Percentiles rank a stretch among this genome's conserved stretches.
phyloP scores from a whole-genome alignment of 2,329 filamentous ascomycete genomes.

The Escovopsis sp. region DNA sequence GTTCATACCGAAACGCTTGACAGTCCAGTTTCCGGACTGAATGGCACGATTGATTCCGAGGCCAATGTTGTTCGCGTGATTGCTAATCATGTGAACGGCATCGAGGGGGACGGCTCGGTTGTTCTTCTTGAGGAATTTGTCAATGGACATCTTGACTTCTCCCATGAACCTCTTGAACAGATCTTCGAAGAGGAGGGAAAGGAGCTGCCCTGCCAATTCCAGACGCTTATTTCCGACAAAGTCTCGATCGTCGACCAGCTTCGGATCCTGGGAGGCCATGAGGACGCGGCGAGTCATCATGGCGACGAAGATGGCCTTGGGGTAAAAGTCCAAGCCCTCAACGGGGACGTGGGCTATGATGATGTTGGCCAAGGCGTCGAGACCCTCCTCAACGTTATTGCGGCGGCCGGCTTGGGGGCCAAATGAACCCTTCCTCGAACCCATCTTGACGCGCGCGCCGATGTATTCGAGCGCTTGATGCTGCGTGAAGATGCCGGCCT shows the following conservation, averaged over 20 bases:
- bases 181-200: slow-evolving; percentile 92
- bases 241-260: slow-evolving; percentile 86
- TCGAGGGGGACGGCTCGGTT: slow-evolving; percentile 82
- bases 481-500: slow-evolving; percentile 75
- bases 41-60: slow-evolving; percentile 91
- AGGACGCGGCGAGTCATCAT: slow-evolving; percentile 95
- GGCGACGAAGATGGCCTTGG: slow-evolving; percentile 92
- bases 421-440: slow-evolving; percentile 46
- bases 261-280: slow-evolving; percentile 82
- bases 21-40: slow-evolving; percentile 92
- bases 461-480: slow-evolving; percentile 93
- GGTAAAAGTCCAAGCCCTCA: slow-evolving; percentile 79
- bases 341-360: slow-evolving; percentile 93
- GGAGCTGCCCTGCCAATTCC: slow-evolving; percentile 84
- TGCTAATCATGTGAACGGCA: slow-evolving; percentile 68
- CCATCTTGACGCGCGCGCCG: slow-evolving; percentile 76
- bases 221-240: slow-evolving; percentile 97
- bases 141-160: slow-evolving; percentile 82
- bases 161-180: slow-evolving; percentile 90
- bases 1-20: slow-evolving; percentile 99
- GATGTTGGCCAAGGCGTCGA: slow-evolving; percentile 83
- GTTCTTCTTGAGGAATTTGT: slow-evolving; percentile 89
- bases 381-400: slow-evolving; percentile 77
- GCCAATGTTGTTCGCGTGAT: slow-evolving; percentile 77
- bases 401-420: slow-evolving; percentile 42